Base-by-base conservation (phyloP, 306 rosid species). In the Oxytropis ochrocephala region DNA sequence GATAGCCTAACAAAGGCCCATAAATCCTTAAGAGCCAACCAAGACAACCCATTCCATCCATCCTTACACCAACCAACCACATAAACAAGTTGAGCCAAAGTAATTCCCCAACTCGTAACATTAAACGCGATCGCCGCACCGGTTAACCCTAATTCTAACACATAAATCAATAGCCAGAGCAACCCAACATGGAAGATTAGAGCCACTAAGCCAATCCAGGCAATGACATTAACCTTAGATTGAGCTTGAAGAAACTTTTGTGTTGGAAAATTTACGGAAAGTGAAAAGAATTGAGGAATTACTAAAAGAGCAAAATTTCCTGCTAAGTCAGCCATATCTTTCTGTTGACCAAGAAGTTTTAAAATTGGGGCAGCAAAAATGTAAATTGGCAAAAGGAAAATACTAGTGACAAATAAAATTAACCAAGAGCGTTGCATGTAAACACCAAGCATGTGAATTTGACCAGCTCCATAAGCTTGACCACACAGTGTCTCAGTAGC, bases 401-500 rank as follows among this genome's bases (percentile, higher is more conserved):
- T 16, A 61, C 94, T 74, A 57, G 85, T 75, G 48, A 39, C 54
- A 3, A 50, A 68, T 16, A 93, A 79, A 69, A 93, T 88, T 24
- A 85, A 64, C 93, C 93, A 90, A 4, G 98, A 93, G 6, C 98
- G 85, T 78, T 93, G 98, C 97, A 88, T 77, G 74, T 93, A 93
- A 54, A 93, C 69, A 8, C 98, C 98, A 39, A 93, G 98, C 89
- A 88, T 56, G 30, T 78, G 1, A 46, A 85, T 30, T 61, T 82
- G 89, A 41, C 98, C 98, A 30, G 98, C 98, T 10, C 98, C 97
- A 67, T 69, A 90, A 16, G 98, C 96, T 85, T 93, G 98, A 30
- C 98, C 97, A 36, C 98, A 93, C 0, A 93, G 83, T 13, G 97
- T 93, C 87, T 90, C 98, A 0, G 89, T 49, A 12, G 98, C 98